A percentile compares a stretch with the other conserved stretches of the same genome.
phyloP scores from a whole-genome alignment of 2,329 filamentous ascomycete species.

The Colletotrichum australisinense region DNA sequence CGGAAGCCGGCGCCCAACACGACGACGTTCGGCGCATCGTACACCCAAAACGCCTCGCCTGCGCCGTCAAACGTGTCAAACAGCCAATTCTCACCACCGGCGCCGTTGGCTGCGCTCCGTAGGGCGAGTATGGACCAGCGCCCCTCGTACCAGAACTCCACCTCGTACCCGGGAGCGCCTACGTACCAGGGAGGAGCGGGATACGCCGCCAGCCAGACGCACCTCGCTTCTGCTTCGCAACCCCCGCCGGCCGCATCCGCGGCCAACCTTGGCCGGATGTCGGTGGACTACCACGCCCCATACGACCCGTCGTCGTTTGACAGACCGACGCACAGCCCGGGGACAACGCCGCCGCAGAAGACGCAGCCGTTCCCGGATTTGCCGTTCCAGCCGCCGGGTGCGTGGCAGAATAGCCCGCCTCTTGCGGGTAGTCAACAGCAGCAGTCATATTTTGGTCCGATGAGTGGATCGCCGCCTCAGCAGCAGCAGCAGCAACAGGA shows the following conservation, averaged over 20 bases:
- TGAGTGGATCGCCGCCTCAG: conserved; percentile 7
- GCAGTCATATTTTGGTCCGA: conserved; percentile 2
- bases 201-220: background rate
- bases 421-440: background rate
- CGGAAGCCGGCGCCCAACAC: conserved; percentile 26
- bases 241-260: background rate
- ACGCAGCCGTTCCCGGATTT: conserved; percentile 30
- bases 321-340: conserved; percentile 11
- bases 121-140: conserved; percentile 22
- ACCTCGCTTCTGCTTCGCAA: background rate
- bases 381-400: conserved; percentile 16
- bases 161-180: conserved; percentile 24
- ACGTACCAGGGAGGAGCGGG: conserved; percentile 11
- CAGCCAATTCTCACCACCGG: conserved; percentile 14
- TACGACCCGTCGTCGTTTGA: conserved; percentile 20
- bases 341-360: conserved; percentile 22
- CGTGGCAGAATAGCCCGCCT: conserved; percentile 29
- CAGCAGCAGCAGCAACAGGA: conserved; percentile 23
- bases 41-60: conserved; percentile 19
- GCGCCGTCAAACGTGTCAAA: conserved; percentile 9
- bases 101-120: background rate
- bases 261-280: background rate
- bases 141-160: conserved; percentile 18
- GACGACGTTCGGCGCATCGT: conserved; percentile 14
- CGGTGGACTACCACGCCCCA: conserved; percentile 12